phyloP scores from a whole-genome alignment of 2,329 filamentous ascomycete species.

The Talaromyces atroroseus region DNA sequence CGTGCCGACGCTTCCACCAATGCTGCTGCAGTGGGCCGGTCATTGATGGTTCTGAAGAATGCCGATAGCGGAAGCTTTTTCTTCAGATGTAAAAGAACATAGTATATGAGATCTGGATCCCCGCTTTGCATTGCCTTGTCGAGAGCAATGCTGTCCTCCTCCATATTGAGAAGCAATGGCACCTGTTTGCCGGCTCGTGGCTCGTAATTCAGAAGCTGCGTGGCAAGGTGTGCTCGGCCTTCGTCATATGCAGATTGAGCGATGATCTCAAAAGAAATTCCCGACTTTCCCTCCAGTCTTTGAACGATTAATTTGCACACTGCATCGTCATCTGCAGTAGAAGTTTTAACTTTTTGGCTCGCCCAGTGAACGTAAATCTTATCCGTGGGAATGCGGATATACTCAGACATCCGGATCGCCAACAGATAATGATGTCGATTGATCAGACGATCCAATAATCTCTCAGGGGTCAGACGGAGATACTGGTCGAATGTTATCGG shows the following conservation, averaged over 20 bases:
- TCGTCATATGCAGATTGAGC: slow-evolving; percentile 91
- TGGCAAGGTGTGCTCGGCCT: slow-evolving; percentile 81
- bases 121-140: slow-evolving; percentile 96
- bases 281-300: slow-evolving; percentile 77
- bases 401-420: slow-evolving; percentile 80
- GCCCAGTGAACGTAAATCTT: slow-evolving; percentile 97
- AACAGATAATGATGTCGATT: slow-evolving; percentile 88
- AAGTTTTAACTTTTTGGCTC: slow-evolving; percentile 82
- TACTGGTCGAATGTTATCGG: slow-evolving; percentile 93
- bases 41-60: slow-evolving; percentile 90
- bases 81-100: slow-evolving; percentile 79
- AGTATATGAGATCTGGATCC: slow-evolving; percentile 88
- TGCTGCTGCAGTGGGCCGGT: slow-evolving; percentile 76
- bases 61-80: slow-evolving; percentile 83
- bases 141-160: slow-evolving; percentile 88
- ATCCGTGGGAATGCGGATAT: slow-evolving; percentile 78
- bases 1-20: slow-evolving; percentile 80
- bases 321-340: slow-evolving; percentile 77
- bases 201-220: slow-evolving; percentile 86
- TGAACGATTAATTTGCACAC: slow-evolving; percentile 83
- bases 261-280: slow-evolving; percentile 93
- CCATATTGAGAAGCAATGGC: slow-evolving; percentile 85
- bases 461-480: slow-evolving; percentile 80
- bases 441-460: slow-evolving; percentile 76
- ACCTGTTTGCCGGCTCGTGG: slow-evolving; percentile 94